Evolutionary conservation across 2,329 filamentous ascomycete species (phyloP).

Genomic region (Cladosporium sp.): DNA sequence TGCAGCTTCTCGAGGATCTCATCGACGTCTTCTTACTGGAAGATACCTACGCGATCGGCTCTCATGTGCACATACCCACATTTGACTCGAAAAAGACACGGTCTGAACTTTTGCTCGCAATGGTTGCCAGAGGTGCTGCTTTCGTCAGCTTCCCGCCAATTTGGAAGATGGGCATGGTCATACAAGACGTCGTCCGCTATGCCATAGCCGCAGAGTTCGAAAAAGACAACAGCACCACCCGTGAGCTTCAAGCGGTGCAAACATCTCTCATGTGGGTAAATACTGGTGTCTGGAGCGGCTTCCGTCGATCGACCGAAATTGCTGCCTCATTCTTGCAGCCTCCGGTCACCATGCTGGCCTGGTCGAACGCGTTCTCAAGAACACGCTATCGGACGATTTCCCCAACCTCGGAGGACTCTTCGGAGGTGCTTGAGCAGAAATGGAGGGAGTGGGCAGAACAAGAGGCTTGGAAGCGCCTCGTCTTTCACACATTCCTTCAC

Average conservation of each 20-base stretch:
- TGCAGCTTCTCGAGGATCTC: constrained; percentile 56
- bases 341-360: constrained; percentile 45
- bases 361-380: constrained; percentile 22
- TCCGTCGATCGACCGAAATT: constrained; percentile 54
- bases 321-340: constrained; percentile 53
- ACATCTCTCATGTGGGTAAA: constrained; percentile 45
- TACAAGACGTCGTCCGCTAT: constrained; percentile 45
- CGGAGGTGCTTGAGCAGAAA: constrained; percentile 54
- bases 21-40: constrained; percentile 55
- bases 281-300: constrained; percentile 55
- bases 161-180: constrained; percentile 53
- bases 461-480: constrained; percentile 64
- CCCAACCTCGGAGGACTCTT: constrained; percentile 50
- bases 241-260: constrained; percentile 48
- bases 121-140: constrained; percentile 55
- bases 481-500: constrained; percentile 59
- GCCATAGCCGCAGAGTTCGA: constrained; percentile 39
- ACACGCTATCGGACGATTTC: constrained; percentile 35
- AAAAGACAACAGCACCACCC: constrained; percentile 43
- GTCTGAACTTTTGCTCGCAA: constrained; percentile 55
- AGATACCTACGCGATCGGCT: constrained; percentile 51
- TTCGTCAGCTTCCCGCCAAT: constrained; percentile 53
- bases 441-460: constrained; percentile 61
- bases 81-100: constrained; percentile 51
- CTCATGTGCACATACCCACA: constrained; percentile 57